Conservation (phyloP, 1,284 basidiomycete species). For the Boletus smithii region DNA sequence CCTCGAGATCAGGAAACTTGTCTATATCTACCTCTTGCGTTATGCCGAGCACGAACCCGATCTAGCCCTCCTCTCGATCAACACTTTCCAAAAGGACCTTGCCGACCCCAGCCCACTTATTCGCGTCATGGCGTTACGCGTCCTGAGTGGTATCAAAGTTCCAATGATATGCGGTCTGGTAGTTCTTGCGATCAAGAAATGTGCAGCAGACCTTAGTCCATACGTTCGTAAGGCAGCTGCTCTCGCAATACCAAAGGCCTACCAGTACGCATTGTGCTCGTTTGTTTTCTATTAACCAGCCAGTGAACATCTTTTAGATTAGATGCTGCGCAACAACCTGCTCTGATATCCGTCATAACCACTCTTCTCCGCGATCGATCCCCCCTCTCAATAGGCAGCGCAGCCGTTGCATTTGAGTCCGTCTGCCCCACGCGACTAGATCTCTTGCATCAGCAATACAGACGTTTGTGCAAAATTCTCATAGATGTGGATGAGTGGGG, state of each 20-base stretch:
- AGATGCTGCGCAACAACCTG: conserved; percentile 67
- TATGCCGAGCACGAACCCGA: conserved; percentile 94
- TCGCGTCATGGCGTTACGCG: conserved; percentile 90
- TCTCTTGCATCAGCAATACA: conserved; percentile 85
- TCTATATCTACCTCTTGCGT: conserved; percentile 94
- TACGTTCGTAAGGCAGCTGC: conserved; percentile 93
- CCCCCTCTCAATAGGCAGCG: conserved; percentile 84
- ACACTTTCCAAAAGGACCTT: conserved; percentile 97
- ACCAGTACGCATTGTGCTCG: conserved; percentile 53
- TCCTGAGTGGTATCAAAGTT: conserved; percentile 88
- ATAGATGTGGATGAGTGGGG: conserved; percentile 97
- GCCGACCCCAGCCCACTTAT: conserved; percentile 90
- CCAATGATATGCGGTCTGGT: conserved; percentile 86
- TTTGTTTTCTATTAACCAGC: background rate
- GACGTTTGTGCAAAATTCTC: conserved; percentile 79
- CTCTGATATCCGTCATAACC: conserved; percentile 71
- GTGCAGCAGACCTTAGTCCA: conserved; percentile 85
- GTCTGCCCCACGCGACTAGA: conserved; percentile 84
- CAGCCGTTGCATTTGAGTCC: conserved; percentile 79
- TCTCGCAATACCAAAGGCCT: conserved; percentile 83
- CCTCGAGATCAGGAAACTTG: conserved; percentile 93
- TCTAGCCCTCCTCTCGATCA: conserved; percentile 93
- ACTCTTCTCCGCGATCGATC: conserved; percentile 81
- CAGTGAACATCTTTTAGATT: conserved; percentile 47
- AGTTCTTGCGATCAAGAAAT: conserved; percentile 87